Conservation (phyloP, 169 alveolate species). For the Plasmodium yoelii region DNA sequence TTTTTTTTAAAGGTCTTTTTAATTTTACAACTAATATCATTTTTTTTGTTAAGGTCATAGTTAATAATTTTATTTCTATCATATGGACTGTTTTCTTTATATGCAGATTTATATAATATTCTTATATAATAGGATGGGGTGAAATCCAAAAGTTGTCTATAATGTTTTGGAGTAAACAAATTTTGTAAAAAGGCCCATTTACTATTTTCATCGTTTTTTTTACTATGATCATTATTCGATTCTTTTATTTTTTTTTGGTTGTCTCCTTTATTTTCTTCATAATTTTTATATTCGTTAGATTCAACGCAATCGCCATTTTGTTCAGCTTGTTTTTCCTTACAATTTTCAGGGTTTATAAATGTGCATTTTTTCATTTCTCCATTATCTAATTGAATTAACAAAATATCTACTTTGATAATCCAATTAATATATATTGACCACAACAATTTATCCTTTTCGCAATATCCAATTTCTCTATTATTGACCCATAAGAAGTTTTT, state of each 20-base stretch:
- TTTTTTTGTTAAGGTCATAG: constrained; percentile 27
- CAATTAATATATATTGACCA: constrained; percentile 60
- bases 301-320: background rate
- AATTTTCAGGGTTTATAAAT: background rate
- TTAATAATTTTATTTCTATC: constrained; percentile 9
- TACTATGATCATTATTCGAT: constrained; percentile 9
- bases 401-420: constrained; percentile 56
- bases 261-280: background rate
- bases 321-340: background rate
- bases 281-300: background rate
- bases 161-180: constrained; percentile 38
- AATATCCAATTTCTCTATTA: constrained; percentile 72
- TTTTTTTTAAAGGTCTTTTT: constrained; percentile 35
- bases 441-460: constrained; percentile 59
- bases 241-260: background rate
- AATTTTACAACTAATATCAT: constrained; percentile 15
- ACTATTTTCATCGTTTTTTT: constrained; percentile 4
- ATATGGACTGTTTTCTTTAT: constrained; percentile 29
- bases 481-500: constrained; percentile 73
- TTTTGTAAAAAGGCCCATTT: constrained; percentile 17
- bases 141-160: constrained; percentile 53
- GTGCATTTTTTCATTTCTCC: constrained; percentile 16
- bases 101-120: constrained; percentile 53
- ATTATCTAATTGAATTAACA: constrained; percentile 41
- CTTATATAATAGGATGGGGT: constrained; percentile 75